Evolutionary conservation across 768 basidiomycete genomes (phyloP).

Genomic region (Mycena albidolilacea): DNA sequence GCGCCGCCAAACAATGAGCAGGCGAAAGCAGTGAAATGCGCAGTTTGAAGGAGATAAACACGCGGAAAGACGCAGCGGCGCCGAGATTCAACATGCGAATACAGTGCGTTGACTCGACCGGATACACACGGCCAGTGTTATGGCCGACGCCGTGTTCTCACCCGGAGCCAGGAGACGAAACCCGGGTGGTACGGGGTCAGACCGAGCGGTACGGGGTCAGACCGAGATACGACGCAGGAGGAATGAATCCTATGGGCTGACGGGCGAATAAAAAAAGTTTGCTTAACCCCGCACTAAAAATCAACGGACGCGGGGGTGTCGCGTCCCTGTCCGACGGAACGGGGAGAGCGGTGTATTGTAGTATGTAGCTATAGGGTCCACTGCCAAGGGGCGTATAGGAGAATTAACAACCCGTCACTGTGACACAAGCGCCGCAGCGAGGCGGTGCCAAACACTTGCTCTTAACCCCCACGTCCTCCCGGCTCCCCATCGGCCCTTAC

Average conservation of each 20-base stretch:
- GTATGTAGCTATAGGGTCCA: conserved; percentile 6
- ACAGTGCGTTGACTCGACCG: conserved; percentile 16
- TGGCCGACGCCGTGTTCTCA: conserved; percentile 13
- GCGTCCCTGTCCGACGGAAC: not conserved
- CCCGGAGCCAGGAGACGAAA: conserved; percentile 3
- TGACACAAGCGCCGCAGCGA: conserved; percentile 1
- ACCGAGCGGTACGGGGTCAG: conserved; percentile 20
- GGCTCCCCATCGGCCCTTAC: conserved; percentile 24
- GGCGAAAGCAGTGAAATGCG: conserved; percentile 16
- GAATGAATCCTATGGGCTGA: conserved; percentile 9
- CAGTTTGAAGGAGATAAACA: conserved; percentile 27
- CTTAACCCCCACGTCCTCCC: conserved; percentile 29
- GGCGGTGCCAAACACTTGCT: conserved; percentile 2
- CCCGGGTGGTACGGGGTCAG: conserved; percentile 14
- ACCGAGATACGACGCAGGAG: not conserved
- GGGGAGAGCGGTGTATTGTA: not conserved
- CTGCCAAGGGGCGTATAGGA: not conserved
- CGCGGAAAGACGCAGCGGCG: conserved; percentile 10
- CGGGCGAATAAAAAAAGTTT: not conserved
- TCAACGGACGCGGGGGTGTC: not conserved
- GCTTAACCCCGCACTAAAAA: conserved; percentile 13
- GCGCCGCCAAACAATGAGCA: conserved; percentile 20
- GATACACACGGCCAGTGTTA: conserved; percentile 10
- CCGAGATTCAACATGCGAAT: conserved; percentile 22
- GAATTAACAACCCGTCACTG: not conserved